Evolutionary conservation across 2,329 filamentous ascomycete genomes (phyloP), one percentile per base, ranked within the genome.

Genomic region (Mollisiaceae sp.): DNA sequence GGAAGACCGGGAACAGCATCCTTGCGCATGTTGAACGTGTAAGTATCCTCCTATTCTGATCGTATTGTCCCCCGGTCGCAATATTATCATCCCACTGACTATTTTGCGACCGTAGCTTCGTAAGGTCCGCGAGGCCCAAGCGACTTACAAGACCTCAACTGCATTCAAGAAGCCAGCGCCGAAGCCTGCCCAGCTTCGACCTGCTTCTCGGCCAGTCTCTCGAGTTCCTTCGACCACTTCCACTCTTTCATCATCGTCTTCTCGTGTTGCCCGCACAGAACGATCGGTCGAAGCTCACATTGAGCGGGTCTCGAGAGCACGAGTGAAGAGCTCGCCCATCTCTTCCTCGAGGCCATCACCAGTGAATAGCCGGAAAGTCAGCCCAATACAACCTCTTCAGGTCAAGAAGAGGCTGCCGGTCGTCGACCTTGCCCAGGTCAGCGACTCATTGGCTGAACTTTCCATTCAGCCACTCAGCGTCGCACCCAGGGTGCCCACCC

Each of bases 11-110:
- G 56, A 39, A n/a, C 22, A 55, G 43, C 4, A 65, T 65, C 45
- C 41, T 62, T 18, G 62, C 62, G 32, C 63, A 65, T 62, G 64
- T 65, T 50, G 64, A 65, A 36, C 60, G 64, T 62, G 64, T 65
- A 62, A 65, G 64, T 65, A 36, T 52, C 39, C 47, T 55, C 8
- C 27, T 58, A 15, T 41, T 41, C 22, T 47, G 11, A 32, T 47
- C 27, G 36, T 24, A 27, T 27, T 56, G n/a, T 41, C 35, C 52
- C 38, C 39, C 22, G 24, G 52, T 56, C 52, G 52, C 52, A 55
- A 55, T 1, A 38, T 59, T 22, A 18, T 45, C 56, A 38, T 59
- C 36, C 36, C 38, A 32, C 15, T 50, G 15, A 8, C 43, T 18
- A 8, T 55, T 55, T 61, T 61, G 59, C 45, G 50, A 47, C 50